Base-by-base conservation (phyloP, 1,284 basidiomycete genomes). In the Fomitopsis betulina region DNA sequence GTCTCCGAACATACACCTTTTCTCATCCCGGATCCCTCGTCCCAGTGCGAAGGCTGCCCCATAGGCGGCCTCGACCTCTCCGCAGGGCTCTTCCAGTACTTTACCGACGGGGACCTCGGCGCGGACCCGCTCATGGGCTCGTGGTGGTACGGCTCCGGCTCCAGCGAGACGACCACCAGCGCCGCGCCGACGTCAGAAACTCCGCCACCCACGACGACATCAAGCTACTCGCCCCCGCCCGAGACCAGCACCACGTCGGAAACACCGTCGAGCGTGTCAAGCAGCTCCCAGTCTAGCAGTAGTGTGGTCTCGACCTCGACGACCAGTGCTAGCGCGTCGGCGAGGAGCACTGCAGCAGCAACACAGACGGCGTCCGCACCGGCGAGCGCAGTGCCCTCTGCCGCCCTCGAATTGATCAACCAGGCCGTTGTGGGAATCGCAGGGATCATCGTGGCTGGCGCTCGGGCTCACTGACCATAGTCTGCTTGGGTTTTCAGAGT, bases 61-160 rank as follows among this genome's bases (percentile, higher is more conserved):
- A 80, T 72, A 45, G 85, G 82, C 38, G 91, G 82, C 43, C 82
- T 97, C 58, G 94, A 97, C 76, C 78, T 96, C 60, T 89, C 90
- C 25, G 70, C 72, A 12, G 80, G 85, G 54, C 82, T 97, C 45
- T 97, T 97, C 77, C 53, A 66, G 3, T 80, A 73, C 73, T 87
- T 90, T 60, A 80, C 79, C 0, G n/a, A 67, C 27, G 35, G 35
- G 8, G 35, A 37, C 35, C 67, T 75, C 60, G 63, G 65, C 52
- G 66, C 55, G 0, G 63, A 63, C 54, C 62, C 65, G 56, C 54
- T 67, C 53, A 58, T 55, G 55, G 66, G 63, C 55, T 38, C 51
- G 25, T 67, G 66, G 66, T 58, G 55, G 45, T 66, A 62, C 60
- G 54, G 50, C 45, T 43, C 21, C 15, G 54, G 50, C 45, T 32